Percentiles rank a stretch among this genome's conserved stretches.
Evolutionary conservation across 2,329 filamentous ascomycete species (phyloP).

Genomic region (Tolypocladium nubicola): DNA sequence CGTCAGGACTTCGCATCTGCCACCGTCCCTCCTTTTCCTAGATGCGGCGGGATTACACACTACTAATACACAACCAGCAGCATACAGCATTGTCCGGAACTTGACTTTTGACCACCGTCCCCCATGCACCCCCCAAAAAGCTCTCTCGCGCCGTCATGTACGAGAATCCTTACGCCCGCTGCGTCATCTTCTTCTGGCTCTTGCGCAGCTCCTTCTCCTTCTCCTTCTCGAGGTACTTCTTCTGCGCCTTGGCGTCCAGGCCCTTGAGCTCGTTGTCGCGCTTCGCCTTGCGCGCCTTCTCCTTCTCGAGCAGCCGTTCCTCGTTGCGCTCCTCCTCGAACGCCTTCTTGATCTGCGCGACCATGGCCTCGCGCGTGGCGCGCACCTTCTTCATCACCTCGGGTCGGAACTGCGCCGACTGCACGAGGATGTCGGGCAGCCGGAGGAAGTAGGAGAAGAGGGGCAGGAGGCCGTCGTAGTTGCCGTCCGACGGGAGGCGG

Average conservation of each 20-base stretch:
- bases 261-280: constrained; percentile 70
- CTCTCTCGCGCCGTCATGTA: neutral
- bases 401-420: constrained; percentile 72
- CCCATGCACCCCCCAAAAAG: neutral
- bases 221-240: constrained; percentile 76
- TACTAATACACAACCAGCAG: neutral
- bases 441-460: constrained; percentile 76
- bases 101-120: no score
- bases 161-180: constrained; percentile 30
- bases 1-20: neutral
- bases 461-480: constrained; percentile 56
- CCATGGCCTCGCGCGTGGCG: constrained; percentile 67
- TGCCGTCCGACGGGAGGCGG: constrained; percentile 53
- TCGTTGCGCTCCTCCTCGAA: constrained; percentile 75
- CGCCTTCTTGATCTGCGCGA: constrained; percentile 66
- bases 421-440: constrained; percentile 71
- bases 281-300: constrained; percentile 78
- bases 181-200: constrained; percentile 42
- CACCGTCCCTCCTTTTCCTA: neutral
- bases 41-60: neutral
- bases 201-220: constrained; percentile 59
- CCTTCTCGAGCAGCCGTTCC: constrained; percentile 61
- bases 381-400: constrained; percentile 83
- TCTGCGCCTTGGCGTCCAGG: constrained; percentile 73
- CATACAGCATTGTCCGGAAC: neutral